Evolutionary conservation across 2,329 filamentous ascomycete species (phyloP), one percentile per base, ranked within the genome.

Genomic region (Paecilomyces fulvus): DNA sequence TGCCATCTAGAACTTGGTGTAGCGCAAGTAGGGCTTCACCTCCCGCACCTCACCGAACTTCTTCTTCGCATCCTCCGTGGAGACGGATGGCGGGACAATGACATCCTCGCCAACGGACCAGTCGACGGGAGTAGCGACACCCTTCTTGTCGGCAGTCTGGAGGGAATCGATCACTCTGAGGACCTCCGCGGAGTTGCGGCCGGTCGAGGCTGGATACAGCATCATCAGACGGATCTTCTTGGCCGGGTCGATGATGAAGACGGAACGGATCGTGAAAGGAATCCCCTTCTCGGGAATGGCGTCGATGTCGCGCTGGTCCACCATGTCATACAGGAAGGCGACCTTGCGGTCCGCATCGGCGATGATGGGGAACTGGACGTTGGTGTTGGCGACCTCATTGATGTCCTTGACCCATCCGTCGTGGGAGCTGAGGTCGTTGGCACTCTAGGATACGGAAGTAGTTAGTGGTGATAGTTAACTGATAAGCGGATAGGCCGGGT

Each of bases 191-290:
- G 86, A 85, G 81, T 91, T 92, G 70, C 88, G 85, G 75, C 92
- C 92, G 49, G 90, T 95, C 57, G 88, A 92, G 59, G 92, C 91
- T 49, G 92, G 92, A 80, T 96, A 96, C 70, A 89, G 86, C 79
- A 96, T 88, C 73, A 90, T 95, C 72, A 92, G 85, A 67, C 92
- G 87, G 77, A 96, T 94, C 75, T 87, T 92, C 86, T 95, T 96
- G 76, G 84, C 85, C 62, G 91, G 91, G 79, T 96, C 91, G 74
- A 96, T 94, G 77, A 96, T 82, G 81, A 95, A 96, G 71, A 96
- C 92, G 65, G 88, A 90, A 68, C 92, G 90, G 77, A 96, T 95
- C 66, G 92, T 96, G 77, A 95, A 92, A 56, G 91, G 90, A 65
- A 92, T 88, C 65, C 64, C 87, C 82, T 90, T 90, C 68, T 81